Base-by-base conservation (phyloP, 1,284 basidiomycete species). In the Inonotus hispidus region DNA sequence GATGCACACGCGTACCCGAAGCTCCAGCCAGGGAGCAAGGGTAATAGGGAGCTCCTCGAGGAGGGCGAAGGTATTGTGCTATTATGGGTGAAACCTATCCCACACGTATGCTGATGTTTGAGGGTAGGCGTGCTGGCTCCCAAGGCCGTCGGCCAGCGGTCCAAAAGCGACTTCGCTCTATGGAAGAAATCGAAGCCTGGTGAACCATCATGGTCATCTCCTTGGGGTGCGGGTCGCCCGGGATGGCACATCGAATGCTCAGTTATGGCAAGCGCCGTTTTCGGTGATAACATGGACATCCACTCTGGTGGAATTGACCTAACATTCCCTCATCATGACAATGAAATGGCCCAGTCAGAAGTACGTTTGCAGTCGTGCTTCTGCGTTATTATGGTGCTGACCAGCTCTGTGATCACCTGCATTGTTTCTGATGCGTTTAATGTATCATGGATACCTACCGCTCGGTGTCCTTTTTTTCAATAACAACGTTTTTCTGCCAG, bases 161-260 rank as follows among this genome's bases (percentile, higher is more conserved):
- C 62, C 14, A 63, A 63, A 38, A 60, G 90, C 11, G 96, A 99
- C 76, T 99, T 99, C 74, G 97, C 97, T 5, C 78, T 99, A 13
- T 99, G 97, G 97, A 99, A 99, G 76, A 87, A 92, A 2, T 94
- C 93, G 35, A 98, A 97, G 75, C 87, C 94, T 1, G 97, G 97
- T n/a, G 97, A 99, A 74, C 97, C 97, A 1, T 88, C 88, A 2
- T 99, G 97, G 97, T 85, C 88, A 0, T 98, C 95, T 8, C 90
- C 93, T 5, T 99, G 97, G 97, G 97, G 97, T 29, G 79, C 81
- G 41, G 97, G 97, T n/a, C 83, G 97, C 59, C 97, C 97, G 1
- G 97, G 97, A 10, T 99, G 97, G 97, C 97, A 99, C 73, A 99
- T 99, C 62, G 97, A 99, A 73, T 99, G 97, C 77, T 96, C 93